phyloP scores from a whole-genome alignment of 2,329 filamentous ascomycete genomes.

The Harringtonia aguacate region DNA sequence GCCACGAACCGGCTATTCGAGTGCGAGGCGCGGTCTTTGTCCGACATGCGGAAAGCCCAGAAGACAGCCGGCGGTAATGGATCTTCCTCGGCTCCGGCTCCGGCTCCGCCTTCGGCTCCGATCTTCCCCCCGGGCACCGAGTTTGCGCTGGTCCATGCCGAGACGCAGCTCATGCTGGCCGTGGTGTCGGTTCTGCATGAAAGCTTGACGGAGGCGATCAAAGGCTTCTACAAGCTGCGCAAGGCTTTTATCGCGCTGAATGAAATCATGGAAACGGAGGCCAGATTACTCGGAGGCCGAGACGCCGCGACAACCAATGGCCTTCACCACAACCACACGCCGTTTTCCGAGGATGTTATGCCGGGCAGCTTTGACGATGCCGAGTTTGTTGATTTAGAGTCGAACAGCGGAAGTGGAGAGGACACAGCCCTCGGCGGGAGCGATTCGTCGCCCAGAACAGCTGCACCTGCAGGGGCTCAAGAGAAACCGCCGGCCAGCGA shows the following conservation, averaged over 20 bases:
- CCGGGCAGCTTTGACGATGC: conserved; percentile 26
- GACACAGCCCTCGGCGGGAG: too few relatives aligned
- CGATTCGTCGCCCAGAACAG: too few relatives aligned
- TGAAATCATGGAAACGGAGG: conserved; percentile 65
- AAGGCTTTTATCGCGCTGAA: conserved; percentile 82
- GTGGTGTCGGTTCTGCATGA: conserved; percentile 86
- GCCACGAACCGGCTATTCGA: conserved; percentile 61
- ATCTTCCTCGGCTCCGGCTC: too few relatives aligned
- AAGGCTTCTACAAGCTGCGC: conserved; percentile 83
- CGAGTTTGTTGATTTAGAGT: conserved; percentile 20
- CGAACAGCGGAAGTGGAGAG: conserved; percentile 13
- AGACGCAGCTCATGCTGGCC: conserved; percentile 81
- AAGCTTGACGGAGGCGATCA: conserved; percentile 81
- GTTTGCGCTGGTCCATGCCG: conserved; percentile 72
- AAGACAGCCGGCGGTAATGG: conserved; percentile 31
- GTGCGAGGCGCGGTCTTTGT: conserved; percentile 66
- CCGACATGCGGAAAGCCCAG: conserved; percentile 66
- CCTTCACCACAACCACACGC: conserved; percentile 6
- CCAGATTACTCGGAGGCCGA: conserved; percentile 17
- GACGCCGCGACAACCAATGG: neutral
- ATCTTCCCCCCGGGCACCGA: conserved; percentile 82
- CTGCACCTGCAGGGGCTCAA: too few relatives aligned
- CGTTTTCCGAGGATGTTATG: conserved; percentile 21
- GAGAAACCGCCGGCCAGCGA: too few relatives aligned
- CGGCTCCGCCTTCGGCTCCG: too few relatives aligned